Evolutionary conservation across 495 filamentous ascomycete species (phyloP).

Genomic region (Annulohypoxylon stygium): DNA sequence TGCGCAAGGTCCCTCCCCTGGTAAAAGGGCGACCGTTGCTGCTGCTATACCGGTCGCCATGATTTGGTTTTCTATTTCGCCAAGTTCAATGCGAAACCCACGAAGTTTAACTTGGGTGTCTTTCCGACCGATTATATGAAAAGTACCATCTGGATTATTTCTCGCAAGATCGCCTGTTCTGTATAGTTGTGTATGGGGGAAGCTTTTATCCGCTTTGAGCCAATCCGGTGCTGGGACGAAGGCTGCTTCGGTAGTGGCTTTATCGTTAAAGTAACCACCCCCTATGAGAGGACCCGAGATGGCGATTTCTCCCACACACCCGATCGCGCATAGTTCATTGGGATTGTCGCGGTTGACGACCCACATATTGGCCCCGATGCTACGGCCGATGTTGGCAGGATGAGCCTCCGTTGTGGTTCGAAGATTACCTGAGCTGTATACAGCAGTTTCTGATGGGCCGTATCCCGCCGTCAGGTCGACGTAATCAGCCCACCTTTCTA

Average conservation of each 20-base stretch:
- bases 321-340: neutral
- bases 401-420: neutral
- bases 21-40: neutral
- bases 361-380: neutral
- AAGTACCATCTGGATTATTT: slow-evolving; percentile 1
- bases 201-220: neutral
- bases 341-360: neutral
- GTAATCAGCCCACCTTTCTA: neutral
- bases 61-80: slow-evolving; percentile 16
- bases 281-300: neutral
- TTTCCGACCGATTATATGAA: slow-evolving; percentile 5
- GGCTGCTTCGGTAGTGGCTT: neutral
- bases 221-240: neutral
- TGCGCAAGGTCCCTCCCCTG: neutral
- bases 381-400: neutral
- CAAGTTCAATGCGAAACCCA: slow-evolving; percentile 4
- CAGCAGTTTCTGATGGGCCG: neutral
- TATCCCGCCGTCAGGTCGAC: neutral
- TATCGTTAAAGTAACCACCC: neutral
- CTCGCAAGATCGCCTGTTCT: slow-evolving; percentile 6
- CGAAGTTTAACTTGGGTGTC: slow-evolving; percentile 21
- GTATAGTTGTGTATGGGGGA: slow-evolving; percentile 4
- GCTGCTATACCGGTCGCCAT: neutral
- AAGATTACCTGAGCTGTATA: neutral
- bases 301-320: neutral